Conservation (phyloP, 306 rosid genomes). For the Rosa chinensis region DNA sequence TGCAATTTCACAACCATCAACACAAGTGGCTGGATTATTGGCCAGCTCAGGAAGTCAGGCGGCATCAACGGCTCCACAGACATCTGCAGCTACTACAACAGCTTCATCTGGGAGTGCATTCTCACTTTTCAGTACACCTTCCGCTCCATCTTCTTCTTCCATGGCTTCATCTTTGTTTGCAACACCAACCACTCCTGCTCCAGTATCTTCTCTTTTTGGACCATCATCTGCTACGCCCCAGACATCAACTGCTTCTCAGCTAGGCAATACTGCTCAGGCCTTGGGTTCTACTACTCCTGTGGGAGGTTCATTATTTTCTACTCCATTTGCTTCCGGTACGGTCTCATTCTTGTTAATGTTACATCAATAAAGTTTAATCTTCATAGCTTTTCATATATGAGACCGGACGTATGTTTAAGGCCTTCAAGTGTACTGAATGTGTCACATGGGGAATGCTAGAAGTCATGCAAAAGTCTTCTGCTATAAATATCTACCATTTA, state of each 20-base stretch:
- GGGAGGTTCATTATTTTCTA: constrained; percentile 67
- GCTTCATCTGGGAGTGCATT: constrained; percentile 73
- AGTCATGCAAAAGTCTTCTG: neutral
- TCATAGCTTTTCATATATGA: neutral
- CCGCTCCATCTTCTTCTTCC: constrained; percentile 69
- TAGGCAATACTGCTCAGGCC: constrained; percentile 49
- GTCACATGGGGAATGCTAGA: neutral
- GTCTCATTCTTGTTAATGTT: constrained; percentile 23
- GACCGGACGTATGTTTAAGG: neutral
- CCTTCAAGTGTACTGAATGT: neutral
- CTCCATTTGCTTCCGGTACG: constrained; percentile 81
- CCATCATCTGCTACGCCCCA: constrained; percentile 65
- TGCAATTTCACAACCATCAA: constrained; percentile 75
- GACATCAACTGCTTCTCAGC: constrained; percentile 62
- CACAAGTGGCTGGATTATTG: constrained; percentile 81
- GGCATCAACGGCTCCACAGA: constrained; percentile 45
- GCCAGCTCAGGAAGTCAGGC: constrained; percentile 68
- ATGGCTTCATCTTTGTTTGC: constrained; percentile 61
- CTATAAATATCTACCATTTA: neutral
- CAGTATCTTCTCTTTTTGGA: constrained; percentile 53
- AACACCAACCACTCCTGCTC: constrained; percentile 72
- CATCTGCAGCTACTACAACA: constrained; percentile 49
- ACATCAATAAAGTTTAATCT: neutral
- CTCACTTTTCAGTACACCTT: constrained; percentile 72
- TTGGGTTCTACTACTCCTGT: constrained; percentile 56